Evolutionary conservation across 2,329 filamentous ascomycete genomes (phyloP), one percentile per base, ranked within the genome.

Genomic region (Uncinocarpus reesii): DNA sequence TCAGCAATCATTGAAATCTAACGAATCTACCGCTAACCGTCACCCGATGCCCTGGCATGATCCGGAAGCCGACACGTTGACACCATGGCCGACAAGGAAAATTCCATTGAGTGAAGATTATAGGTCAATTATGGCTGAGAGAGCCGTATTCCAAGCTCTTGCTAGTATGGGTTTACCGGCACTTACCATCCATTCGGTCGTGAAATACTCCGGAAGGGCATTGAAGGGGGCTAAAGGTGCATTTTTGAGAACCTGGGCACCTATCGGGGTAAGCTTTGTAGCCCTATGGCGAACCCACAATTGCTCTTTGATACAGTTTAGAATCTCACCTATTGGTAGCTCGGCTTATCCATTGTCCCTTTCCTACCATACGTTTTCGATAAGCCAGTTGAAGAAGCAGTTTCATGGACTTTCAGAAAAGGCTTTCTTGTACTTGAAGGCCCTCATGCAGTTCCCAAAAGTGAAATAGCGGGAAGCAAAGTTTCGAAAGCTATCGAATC

Each of bases 111-210:
- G 95, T 28, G 88, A 98, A 58, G 90, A 98, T 63, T 98, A 85
- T 61, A 74, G 88, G 36, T 82, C 86, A 11, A 86, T 98, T 4
- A 93, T 95, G 84, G 83, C 81, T 20, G 86, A 98, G 70, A 74
- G 92, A 54, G 89, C 80, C 1, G 76, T 95, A 18, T 98, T 98
- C 69, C 92, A 98, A 69, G 80, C 80, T 55, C 53, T 98, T 41
- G 92, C 92, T 0, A 86, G 81, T 60, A 98, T 98, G 92, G 92
- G 86, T 1, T 67, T 96, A 56, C 92, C 90, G 0, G 90, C 89
- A 0, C 86, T 95, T 53, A 95, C 88, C 0, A 95, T 96, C 50
- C 90, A 95, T 66, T 88, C 83, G 53, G 83, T 96, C 4, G 92
- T 98, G 44, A 79, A 81, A 52, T 95, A 98, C 62, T 89, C 86